A percentile compares a stretch with the other conserved stretches of the same genome.
Conservation (phyloP, 2,329 filamentous ascomycete genomes). For the Colletotrichum horii region DNA sequence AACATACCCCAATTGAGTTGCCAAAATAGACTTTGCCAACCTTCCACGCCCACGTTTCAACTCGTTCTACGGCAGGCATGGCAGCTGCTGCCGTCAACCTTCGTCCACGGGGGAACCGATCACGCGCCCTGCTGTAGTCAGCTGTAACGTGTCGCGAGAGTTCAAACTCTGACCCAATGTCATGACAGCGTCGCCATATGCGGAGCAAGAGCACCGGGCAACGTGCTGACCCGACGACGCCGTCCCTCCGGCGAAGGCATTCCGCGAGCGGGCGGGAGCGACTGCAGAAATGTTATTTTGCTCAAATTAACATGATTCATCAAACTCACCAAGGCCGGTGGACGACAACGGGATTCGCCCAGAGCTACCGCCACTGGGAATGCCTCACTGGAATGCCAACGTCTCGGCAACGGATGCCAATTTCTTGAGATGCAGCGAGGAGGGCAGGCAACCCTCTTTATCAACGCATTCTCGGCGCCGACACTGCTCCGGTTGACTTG, state of each 20-base stretch:
- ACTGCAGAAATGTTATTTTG: not conserved
- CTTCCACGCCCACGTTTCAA: conserved; percentile 9
- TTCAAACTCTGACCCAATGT: conserved; percentile 7
- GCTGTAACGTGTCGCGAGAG: not conserved
- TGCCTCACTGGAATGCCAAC: not conserved
- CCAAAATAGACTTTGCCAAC: not conserved
- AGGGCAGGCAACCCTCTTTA: not conserved
- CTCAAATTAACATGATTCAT: not conserved
- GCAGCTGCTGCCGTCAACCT: not conserved
- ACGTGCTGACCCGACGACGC: not conserved
- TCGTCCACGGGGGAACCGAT: not conserved
- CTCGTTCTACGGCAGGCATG: conserved; percentile 9
- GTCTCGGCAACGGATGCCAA: not conserved
- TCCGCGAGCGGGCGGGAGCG: not conserved
- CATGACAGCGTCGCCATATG: not conserved
- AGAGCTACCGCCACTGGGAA: not conserved
- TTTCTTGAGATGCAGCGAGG: not conserved
- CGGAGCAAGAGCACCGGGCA: not conserved
- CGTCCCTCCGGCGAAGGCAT: not conserved
- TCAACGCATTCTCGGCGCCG: not conserved
- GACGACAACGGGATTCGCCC: not conserved
- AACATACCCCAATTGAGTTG: not conserved
- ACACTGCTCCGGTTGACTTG: not conserved
- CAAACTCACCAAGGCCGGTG: not conserved
- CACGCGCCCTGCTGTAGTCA: not conserved